Percentiles rank a stretch among this genome's conserved stretches.
Evolutionary conservation across 2,329 filamentous ascomycete species (phyloP).

Genomic region (Periconia digitata): DNA sequence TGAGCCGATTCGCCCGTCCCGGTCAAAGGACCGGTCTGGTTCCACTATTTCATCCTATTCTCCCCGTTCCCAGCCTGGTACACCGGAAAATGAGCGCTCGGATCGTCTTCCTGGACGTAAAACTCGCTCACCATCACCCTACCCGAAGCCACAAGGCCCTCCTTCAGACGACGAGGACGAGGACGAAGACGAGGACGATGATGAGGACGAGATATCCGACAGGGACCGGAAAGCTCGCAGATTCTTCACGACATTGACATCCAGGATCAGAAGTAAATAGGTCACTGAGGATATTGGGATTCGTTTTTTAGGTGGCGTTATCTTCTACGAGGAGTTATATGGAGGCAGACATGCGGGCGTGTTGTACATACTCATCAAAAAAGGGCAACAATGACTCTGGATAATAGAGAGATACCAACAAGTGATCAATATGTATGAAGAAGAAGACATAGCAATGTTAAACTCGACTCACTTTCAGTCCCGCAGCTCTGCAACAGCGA

Average conservation of each 20-base stretch:
- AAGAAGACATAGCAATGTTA: background rate
- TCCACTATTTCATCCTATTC: background rate
- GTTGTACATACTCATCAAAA: background rate
- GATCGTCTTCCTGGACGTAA: background rate
- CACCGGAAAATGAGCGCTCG: background rate
- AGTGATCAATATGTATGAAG: background rate
- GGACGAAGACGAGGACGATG: too few relatives aligned
- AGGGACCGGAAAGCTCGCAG: background rate
- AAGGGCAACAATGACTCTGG: background rate
- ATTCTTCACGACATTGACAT: background rate
- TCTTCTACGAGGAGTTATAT: background rate
- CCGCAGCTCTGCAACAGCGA: slow-evolving; percentile 75
- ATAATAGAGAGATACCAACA: background rate
- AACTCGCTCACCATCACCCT: background rate
- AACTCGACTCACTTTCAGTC: background rate
- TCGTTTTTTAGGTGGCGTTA: background rate
- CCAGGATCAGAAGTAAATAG: background rate
- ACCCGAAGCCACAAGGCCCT: background rate
- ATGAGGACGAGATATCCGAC: background rate
- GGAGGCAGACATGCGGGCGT: background rate
- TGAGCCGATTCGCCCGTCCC: background rate
- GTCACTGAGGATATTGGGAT: background rate
- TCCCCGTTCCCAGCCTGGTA: background rate
- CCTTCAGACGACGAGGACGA: background rate
- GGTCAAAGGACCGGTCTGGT: background rate